phyloP scores from a whole-genome alignment of 1,139 yeast species.

The Barnettozyma hawaiiensis region DNA sequence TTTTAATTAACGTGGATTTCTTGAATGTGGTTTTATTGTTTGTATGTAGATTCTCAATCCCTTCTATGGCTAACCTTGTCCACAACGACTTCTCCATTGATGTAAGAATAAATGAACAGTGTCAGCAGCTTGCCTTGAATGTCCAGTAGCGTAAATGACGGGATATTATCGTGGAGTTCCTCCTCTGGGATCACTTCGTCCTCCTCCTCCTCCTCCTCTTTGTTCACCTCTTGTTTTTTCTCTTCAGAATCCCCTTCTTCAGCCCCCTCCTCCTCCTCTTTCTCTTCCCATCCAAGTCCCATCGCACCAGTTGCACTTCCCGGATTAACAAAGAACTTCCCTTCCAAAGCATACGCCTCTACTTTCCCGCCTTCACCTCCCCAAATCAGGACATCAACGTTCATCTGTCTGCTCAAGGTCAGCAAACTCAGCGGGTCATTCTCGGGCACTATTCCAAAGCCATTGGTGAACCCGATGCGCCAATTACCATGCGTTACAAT shows the following conservation, averaged over 20 bases:
- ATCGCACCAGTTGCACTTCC: slow-evolving; percentile 96
- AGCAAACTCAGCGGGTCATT: slow-evolving; percentile 82
- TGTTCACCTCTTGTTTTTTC: slow-evolving; percentile 23
- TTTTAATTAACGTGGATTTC: not conserved
- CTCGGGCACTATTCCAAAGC: slow-evolving; percentile 77
- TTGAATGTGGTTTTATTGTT: not conserved
- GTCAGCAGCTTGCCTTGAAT: slow-evolving; percentile 74
- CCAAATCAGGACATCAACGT: slow-evolving; percentile 89
- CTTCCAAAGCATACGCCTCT: slow-evolving; percentile 89
- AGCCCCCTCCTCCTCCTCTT: slow-evolving; percentile 23
- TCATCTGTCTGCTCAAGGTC: slow-evolving; percentile 82
- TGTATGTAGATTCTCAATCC: slow-evolving; percentile 34
- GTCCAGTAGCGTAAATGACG: slow-evolving; percentile 86
- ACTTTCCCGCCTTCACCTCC: slow-evolving; percentile 95
- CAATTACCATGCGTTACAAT: slow-evolving; percentile 66
- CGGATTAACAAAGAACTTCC: slow-evolving; percentile 88
- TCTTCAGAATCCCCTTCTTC: slow-evolving; percentile 21
- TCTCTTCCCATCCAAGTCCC: slow-evolving; percentile 49
- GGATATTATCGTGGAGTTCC: slow-evolving; percentile 43
- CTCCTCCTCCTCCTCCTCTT: slow-evolving; percentile 14
- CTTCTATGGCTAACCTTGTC: slow-evolving; percentile 83
- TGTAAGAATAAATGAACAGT: slow-evolving; percentile 75
- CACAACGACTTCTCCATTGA: slow-evolving; percentile 82
- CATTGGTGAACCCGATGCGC: slow-evolving; percentile 80
- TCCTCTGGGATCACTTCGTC: slow-evolving; percentile 15